Conservation (phyloP, 805 yeast species). For the Metschnikowia lunata region DNA sequence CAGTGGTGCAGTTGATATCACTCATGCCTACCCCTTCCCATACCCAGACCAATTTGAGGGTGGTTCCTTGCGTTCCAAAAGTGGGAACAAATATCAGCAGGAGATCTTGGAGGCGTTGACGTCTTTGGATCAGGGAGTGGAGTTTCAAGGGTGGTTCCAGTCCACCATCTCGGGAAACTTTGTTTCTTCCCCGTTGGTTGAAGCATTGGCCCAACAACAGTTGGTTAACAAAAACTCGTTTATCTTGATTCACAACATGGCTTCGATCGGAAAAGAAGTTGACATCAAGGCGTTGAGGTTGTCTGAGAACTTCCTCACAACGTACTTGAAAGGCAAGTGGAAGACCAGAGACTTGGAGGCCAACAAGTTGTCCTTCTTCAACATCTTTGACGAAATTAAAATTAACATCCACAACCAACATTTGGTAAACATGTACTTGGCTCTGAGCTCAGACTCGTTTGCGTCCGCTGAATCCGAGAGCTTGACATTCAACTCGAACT, state of each 20-base stretch:
- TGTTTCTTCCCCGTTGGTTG: slow-evolving; percentile 61
- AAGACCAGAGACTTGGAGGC: slow-evolving; percentile 58
- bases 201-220: slow-evolving; percentile 65
- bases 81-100: slow-evolving; percentile 63
- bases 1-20: slow-evolving; percentile 43
- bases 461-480: slow-evolving; percentile 28
- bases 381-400: slow-evolving; percentile 70
- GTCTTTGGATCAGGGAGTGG: slow-evolving; percentile 61
- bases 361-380: slow-evolving; percentile 57
- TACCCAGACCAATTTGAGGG: slow-evolving; percentile 59
- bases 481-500: slow-evolving; percentile 41
- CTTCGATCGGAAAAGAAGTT: slow-evolving; percentile 61
- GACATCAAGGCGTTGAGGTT: slow-evolving; percentile 67
- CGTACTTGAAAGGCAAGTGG: slow-evolving; percentile 57
- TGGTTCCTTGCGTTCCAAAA: slow-evolving; percentile 54
- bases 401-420: slow-evolving; percentile 63
- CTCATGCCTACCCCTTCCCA: slow-evolving; percentile 70
- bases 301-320: slow-evolving; percentile 54
- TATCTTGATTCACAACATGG: slow-evolving; percentile 63
- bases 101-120: slow-evolving; percentile 61
- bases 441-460: slow-evolving; percentile 19
- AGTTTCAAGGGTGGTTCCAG: slow-evolving; percentile 79
- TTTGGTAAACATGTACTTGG: slow-evolving; percentile 54
- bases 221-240: slow-evolving; percentile 51
- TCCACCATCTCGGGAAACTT: slow-evolving; percentile 66